These are phyloP conservation scores for Rhododendron simsii DNA, from an alignment of 148 eudicot genomes.

Conservation along the genomic window DNA sequence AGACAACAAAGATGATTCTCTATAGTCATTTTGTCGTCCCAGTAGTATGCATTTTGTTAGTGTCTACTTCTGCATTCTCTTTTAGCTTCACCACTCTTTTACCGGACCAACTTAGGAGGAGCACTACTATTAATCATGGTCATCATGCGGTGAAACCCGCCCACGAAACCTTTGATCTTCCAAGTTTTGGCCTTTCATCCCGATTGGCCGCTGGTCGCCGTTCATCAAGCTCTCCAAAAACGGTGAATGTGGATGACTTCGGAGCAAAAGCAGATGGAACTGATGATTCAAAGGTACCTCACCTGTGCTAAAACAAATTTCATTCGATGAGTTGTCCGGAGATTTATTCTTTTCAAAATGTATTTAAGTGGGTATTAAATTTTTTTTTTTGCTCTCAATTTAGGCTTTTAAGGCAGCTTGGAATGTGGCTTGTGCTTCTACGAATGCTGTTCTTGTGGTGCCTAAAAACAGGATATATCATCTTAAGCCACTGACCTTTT, in stretches of 20 bases:
- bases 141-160: not conserved
- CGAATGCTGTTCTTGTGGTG: slow-evolving; percentile 43
- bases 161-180: not conserved
- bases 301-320: not conserved
- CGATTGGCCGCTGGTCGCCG: not conserved
- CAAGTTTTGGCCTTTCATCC: not conserved
- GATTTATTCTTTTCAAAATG: not conserved
- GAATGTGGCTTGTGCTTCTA: slow-evolving; percentile 53
- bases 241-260: slow-evolving; percentile 43
- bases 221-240: slow-evolving; percentile 8
- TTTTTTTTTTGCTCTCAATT: not conserved
- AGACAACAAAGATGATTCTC: slow-evolving; percentile 12
- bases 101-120: not conserved
- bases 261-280: slow-evolving; percentile 27
- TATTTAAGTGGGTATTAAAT: not conserved
- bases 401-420: slow-evolving; percentile 80
- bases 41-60: not conserved
- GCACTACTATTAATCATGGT: not conserved
- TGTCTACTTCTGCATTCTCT: slow-evolving; percentile 5
- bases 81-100: not conserved
- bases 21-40: slow-evolving; percentile 2
- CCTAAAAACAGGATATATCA: slow-evolving; percentile 49
- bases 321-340: not conserved
- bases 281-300: slow-evolving; percentile 41
- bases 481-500: slow-evolving; percentile 59